Evolutionary conservation across 148 eudicot species (phyloP).

Genomic region (Cornus kousa): DNA sequence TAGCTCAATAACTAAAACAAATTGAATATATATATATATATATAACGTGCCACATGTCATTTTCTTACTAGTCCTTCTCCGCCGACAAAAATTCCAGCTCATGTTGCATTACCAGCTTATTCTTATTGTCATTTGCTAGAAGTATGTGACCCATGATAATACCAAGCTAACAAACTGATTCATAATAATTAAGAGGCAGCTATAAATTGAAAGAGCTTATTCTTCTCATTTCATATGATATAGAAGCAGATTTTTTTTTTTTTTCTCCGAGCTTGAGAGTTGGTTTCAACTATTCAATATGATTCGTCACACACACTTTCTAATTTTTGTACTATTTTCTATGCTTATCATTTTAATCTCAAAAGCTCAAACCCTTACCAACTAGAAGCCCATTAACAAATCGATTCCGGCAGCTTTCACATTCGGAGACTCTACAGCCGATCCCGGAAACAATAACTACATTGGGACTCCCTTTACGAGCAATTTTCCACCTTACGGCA

Average conservation of each 20-base stretch:
- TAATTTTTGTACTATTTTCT: background rate
- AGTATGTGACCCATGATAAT: too few species aligned
- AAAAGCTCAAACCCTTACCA: conserved; percentile 8
- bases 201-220: background rate
- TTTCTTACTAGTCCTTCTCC: too few species aligned
- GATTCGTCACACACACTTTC: background rate
- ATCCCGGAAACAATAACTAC: conserved; percentile 70
- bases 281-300: background rate
- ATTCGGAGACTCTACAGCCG: conserved; percentile 76
- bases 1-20: too few species aligned
- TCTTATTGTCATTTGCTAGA: too few species aligned
- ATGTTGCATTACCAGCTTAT: too few species aligned
- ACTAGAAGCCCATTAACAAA: background rate
- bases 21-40: too few species aligned
- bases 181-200: background rate
- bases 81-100: too few species aligned
- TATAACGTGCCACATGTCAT: too few species aligned
- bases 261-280: background rate
- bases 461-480: conserved; percentile 32
- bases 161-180: too few species aligned
- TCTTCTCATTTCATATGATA: background rate
- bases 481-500: conserved; percentile 45
- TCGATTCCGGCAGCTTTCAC: conserved; percentile 32
- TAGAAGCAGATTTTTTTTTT: too few species aligned
- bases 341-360: background rate